Conservation (phyloP, 73 alveolate genomes). For the Tetrahymena borealis region DNA sequence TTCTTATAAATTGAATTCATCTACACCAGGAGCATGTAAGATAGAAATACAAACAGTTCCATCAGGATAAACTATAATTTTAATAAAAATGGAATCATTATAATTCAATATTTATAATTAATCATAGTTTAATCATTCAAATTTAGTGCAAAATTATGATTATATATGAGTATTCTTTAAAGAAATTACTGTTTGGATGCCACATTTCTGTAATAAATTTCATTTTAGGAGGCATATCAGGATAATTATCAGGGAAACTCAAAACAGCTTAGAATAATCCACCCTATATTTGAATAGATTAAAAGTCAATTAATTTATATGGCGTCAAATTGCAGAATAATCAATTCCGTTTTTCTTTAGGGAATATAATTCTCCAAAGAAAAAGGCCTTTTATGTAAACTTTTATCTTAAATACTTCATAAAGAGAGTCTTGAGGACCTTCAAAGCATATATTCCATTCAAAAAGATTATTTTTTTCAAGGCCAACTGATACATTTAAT, state of each 20-base stretch:
- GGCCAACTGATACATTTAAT: constrained; percentile 69
- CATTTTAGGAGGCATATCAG: constrained; percentile 87
- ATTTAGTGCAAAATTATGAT: neutral
- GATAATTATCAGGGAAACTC: constrained; percentile 88
- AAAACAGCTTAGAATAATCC: constrained; percentile 77
- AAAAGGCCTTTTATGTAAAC: neutral
- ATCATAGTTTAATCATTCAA: neutral
- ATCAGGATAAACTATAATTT: constrained; percentile 74
- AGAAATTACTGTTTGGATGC: constrained; percentile 82
- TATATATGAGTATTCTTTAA: neutral
- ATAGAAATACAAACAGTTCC: constrained; percentile 88
- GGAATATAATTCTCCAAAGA: too few species aligned
- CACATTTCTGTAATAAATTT: constrained; percentile 88
- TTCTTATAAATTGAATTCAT: constrained; percentile 68
- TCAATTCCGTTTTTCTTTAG: too few species aligned
- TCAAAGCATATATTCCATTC: constrained; percentile 75
- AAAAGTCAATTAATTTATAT: neutral
- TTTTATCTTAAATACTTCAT: constrained; percentile 37
- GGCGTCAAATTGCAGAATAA: too few species aligned
- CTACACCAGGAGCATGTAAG: constrained; percentile 82
- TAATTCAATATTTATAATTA: neutral
- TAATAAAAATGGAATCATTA: neutral
- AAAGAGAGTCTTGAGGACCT: constrained; percentile 90
- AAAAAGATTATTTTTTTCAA: constrained; percentile 66
- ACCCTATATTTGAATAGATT: constrained; percentile 28